Evolutionary conservation across 345 rosid species (phyloP), one percentile per base, ranked within the genome.

Genomic region (Arabis alpina): DNA sequence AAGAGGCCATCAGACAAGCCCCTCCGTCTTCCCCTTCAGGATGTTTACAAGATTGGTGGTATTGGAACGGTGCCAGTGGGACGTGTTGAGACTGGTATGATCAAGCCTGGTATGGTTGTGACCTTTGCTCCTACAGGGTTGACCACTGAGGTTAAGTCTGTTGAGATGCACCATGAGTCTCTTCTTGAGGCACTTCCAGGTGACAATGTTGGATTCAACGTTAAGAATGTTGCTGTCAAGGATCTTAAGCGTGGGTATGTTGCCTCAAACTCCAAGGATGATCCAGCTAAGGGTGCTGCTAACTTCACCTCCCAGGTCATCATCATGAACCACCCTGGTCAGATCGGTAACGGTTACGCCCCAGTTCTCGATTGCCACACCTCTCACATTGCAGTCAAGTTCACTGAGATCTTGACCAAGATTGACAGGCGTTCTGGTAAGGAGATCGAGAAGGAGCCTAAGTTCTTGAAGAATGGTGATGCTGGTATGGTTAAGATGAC

Each of bases 131-230:
- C 96, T 9, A 2, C 88, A 32, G 96, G 96, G 10, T 76, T 89
- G 79, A 87, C 90, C 9, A 87, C 96, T 77, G 96, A 89, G 80
- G 92, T 89, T 0, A 89, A 89, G 85, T 89, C 92, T 0, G 96
- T 89, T 44, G 96, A 89, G 88, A 89, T 89, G 96, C 96, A 89
- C 66, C 96, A 89, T 8, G 96, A 89, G 63, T 82, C 96, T n/a
- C 90, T 89, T 39, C 75, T 36, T 4, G 96, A 89, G 80, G 96
- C 91, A 1, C 94, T 86, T 25, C 94, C 94, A 0, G 94, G 94
- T 62, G 94, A 88, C 73, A 88, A 88, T 23, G 92, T 88, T 0
- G 95, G 95, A 2, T 88, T 88, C 80, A 88, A 88, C 0, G 95
- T 88, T 9, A 88, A 88, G 87, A 88, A 88, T 14, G 88, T 88